Conservation (phyloP, 148 eudicot species). For the Gaultheria prostrata region DNA sequence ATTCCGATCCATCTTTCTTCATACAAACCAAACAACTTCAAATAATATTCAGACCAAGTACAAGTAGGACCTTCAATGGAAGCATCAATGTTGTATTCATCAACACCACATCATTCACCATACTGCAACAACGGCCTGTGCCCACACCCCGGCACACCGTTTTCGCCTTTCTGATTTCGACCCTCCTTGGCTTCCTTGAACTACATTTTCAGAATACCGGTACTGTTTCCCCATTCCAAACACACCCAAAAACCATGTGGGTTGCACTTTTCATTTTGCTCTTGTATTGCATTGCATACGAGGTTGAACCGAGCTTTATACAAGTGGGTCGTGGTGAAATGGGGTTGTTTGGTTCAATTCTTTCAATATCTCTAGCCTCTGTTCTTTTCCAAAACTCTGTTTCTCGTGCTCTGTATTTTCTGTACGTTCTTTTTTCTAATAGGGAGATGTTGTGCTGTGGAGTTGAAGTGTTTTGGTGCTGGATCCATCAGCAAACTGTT, state of each 20-base stretch:
- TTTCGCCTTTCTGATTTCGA: background rate
- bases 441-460: background rate
- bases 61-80: too few relatives aligned
- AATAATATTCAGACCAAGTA: too few relatives aligned
- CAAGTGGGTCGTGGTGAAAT: background rate
- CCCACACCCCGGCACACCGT: background rate
- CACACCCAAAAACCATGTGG: background rate
- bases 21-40: too few relatives aligned
- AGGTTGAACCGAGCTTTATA: background rate
- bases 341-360: background rate
- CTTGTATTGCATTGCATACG: constrained; percentile 1
- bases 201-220: background rate
- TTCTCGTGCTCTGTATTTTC: background rate
- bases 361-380: background rate
- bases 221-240: constrained; percentile 4
- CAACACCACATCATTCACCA: background rate
- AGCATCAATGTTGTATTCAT: constrained; percentile 2
- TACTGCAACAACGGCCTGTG: background rate
- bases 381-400: background rate
- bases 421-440: background rate
- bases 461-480: background rate
- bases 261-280: background rate
- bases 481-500: background rate
- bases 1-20: too few relatives aligned
- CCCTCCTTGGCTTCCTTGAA: background rate